These are phyloP conservation scores for Porcisia hertigi DNA, from an alignment of 208 protist species.

Conservation along the genomic window DNA sequence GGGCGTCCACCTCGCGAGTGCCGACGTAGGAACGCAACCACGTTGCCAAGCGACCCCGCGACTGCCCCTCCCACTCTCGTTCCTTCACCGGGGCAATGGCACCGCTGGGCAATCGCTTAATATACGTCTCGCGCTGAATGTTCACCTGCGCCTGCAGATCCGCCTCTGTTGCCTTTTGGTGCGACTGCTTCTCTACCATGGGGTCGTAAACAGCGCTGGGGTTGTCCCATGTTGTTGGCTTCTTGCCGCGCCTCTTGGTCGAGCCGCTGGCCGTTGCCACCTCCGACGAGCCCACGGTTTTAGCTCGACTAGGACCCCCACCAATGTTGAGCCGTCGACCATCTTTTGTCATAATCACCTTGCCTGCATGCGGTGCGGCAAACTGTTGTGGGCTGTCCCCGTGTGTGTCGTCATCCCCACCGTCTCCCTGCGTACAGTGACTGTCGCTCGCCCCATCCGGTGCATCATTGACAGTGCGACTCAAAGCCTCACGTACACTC, in stretches of 20 bases:
- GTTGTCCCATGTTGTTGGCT: conserved; percentile 67
- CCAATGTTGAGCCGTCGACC: conserved; percentile 59
- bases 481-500: conserved; percentile 17
- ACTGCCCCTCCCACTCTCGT: conserved; percentile 78
- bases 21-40: conserved; percentile 82
- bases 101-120: conserved; percentile 73
- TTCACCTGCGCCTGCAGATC: conserved; percentile 74
- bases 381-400: neutral
- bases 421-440: conserved; percentile 19
- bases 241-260: conserved; percentile 55
- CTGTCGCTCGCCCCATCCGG: conserved; percentile 5
- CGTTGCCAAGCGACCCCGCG: conserved; percentile 65
- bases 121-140: conserved; percentile 68
- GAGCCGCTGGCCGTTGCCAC: neutral
- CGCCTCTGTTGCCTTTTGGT: conserved; percentile 51
- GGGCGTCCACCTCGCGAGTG: conserved; percentile 71
- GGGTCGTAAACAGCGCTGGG: conserved; percentile 16
- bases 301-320: conserved; percentile 22
- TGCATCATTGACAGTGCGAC: conserved; percentile 1
- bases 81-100: conserved; percentile 71
- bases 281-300: conserved; percentile 6
- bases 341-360: conserved; percentile 60
- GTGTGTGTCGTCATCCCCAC: conserved; percentile 2
- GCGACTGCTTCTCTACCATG: conserved; percentile 35
- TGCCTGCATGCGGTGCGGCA: conserved; percentile 18